Base-by-base conservation (phyloP, 495 filamentous ascomycete genomes). In the Thozetella sp. region DNA sequence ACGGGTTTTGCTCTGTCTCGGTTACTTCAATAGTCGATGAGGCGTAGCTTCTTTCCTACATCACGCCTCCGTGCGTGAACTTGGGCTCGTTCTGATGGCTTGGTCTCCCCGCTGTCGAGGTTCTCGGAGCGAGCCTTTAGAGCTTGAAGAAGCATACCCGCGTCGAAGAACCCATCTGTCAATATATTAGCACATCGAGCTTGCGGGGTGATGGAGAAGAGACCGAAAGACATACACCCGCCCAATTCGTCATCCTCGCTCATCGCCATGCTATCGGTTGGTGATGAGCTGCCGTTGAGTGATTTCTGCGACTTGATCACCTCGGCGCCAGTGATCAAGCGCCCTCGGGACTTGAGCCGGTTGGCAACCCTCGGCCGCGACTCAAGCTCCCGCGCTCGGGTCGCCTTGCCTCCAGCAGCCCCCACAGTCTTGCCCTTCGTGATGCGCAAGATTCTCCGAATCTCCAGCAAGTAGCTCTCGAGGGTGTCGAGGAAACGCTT, bases 161-260 rank as follows among this genome's bases (percentile, higher is more conserved):
- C 92, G 75, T 97, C 93, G 75, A 97, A 97, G 81, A 97, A 97
- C 37, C 93, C 93, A 80, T 97, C 93, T 97, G 65, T 30, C 25
- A 50, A 43, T 1, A 52, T 56, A 23, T 53, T 78, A 63, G 76
- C 22, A 45, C 37, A 25, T 23, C 50, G 3, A 40, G 25, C 24
- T 45, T 20, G 50, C 46, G 19, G 22, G 51, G 34, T 53, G n/a
- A n/a, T n/a, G n/a, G n/a, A n/a, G n/a, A n/a, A 22, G 45, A 34
- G 34, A 46, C 4, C 40, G 26, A 20, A 61, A 61, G 54, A 86
- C 93, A 88, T 84, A 96, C 93, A 97, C 65, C 93, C 93, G 52
- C 93, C 93, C 71, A 97, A 80, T 51, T 92, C 92, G 71, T 97
- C 93, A 72, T 94, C 91, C 66, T 96, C 92, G 56, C 90, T 86